Evolutionary conservation across 768 basidiomycete species (phyloP).

Genomic region (Auriscalpium microsporum): DNA sequence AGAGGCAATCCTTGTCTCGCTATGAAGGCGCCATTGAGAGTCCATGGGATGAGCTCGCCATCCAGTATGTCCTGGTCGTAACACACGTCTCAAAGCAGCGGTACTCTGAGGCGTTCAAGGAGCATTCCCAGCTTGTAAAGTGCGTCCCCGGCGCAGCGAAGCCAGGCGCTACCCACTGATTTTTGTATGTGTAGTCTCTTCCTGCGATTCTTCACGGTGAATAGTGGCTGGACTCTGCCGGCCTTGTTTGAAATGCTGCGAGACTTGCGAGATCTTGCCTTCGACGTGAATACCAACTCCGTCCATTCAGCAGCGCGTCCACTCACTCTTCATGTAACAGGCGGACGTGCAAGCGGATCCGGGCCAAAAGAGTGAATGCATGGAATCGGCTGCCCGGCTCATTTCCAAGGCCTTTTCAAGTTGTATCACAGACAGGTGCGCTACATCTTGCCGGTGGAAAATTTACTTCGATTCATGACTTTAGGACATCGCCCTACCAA

Average conservation of each 20-base stretch:
- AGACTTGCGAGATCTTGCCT: conserved; percentile 78
- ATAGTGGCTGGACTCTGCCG: conserved; percentile 81
- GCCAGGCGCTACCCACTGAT: neutral
- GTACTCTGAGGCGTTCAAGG: conserved; percentile 68
- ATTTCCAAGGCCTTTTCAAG: conserved; percentile 86
- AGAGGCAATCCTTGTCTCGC: conserved; percentile 25
- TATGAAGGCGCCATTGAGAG: conserved; percentile 58
- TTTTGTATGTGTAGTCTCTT: conserved; percentile 43
- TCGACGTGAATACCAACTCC: conserved; percentile 46
- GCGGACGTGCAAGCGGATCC: conserved; percentile 23
- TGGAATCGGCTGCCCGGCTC: conserved; percentile 82
- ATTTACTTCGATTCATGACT: neutral
- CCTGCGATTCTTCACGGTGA: conserved; percentile 69
- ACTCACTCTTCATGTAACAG: neutral
- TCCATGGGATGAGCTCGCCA: conserved; percentile 84
- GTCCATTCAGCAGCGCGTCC: neutral
- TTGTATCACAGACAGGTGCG: conserved; percentile 78
- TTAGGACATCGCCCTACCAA: conserved; percentile 56
- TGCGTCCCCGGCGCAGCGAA: conserved; percentile 32
- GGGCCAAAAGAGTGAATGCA: conserved; percentile 52
- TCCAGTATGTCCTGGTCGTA: conserved; percentile 74
- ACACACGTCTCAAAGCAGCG: conserved; percentile 61
- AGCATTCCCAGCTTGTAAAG: conserved; percentile 69
- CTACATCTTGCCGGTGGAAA: neutral
- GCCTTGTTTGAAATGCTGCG: conserved; percentile 73